phyloP scores from a whole-genome alignment of 768 basidiomycete genomes.

The Tricholoma furcatifolium region DNA sequence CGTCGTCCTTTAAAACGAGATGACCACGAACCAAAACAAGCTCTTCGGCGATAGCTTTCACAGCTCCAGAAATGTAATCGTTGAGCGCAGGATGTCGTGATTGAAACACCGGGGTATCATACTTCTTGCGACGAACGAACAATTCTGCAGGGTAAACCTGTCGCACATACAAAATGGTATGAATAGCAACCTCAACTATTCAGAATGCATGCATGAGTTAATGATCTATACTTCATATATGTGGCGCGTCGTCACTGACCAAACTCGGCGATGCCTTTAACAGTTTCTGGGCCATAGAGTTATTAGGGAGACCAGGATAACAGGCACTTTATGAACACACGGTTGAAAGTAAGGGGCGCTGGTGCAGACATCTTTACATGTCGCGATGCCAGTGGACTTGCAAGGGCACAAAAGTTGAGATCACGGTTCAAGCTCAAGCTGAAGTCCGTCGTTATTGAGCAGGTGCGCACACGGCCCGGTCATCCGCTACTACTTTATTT shows the following conservation, averaged over 20 bases:
- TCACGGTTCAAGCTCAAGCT: no score
- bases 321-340: constrained; percentile 17
- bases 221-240: not conserved
- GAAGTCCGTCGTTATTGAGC: no score
- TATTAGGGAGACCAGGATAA: constrained; percentile 1
- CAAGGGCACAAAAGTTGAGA: no score
- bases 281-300: constrained; percentile 44
- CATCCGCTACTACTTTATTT: no score
- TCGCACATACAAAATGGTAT: constrained; percentile 88
- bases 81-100: constrained; percentile 89
- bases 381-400: not conserved
- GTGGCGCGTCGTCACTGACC: constrained; percentile 46
- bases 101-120: constrained; percentile 88
- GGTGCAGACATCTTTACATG: constrained; percentile 23
- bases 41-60: constrained; percentile 81
- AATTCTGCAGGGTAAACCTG: constrained; percentile 88
- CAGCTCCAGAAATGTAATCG: constrained; percentile 85
- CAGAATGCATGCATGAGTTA: not conserved
- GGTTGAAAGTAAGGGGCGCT: constrained; percentile 33
- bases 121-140: constrained; percentile 86
- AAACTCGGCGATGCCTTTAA: constrained; percentile 68
- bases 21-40: constrained; percentile 50
- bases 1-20: not conserved
- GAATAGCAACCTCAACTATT: constrained; percentile 91
- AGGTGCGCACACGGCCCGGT: not conserved